Base-by-base conservation (phyloP, 257 asterid genomes). In the Solanum paucissectum region DNA sequence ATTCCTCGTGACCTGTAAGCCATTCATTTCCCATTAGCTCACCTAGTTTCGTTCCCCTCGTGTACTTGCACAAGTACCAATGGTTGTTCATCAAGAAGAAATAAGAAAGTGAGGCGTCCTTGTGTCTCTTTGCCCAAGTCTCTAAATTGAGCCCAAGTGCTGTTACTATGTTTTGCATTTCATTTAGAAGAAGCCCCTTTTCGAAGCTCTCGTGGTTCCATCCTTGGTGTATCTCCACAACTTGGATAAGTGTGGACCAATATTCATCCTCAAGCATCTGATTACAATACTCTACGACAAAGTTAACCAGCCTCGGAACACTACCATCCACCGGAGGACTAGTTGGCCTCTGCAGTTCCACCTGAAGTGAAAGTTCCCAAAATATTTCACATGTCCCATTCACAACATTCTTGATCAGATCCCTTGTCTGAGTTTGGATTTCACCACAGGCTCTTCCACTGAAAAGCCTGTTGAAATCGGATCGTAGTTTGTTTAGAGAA, bases 401-500 rank as follows among this genome's bases (percentile, higher is more conserved):
- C 12, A 97, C 94, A n/a, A 95, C 95, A 20, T 87, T 92, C 93
- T 92, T 94, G 46, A 97, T 89, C 32, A 97, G 91, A 84, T 88
- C 94, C 88, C 99, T 91, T 3, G 98, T 95, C 87, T 87, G 92
- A 60, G 87, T 91, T 60, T 92, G 98, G 79, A 97, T 94, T 73
- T 90, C 88, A 14, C 71, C 21, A 62, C 96, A 97, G 23, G 89
- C 92, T 88, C 89, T 90, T 89, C 96, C 95, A 34, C 68, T 89
- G 74, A 97, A 97, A 79, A 97, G 90, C 27, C 93, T 91, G 89
- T 97, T 97, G 92, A 97, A 97, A 49, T 93, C 94, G 32, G 91
- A 83, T 46, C 99, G 90, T 25, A 95, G 88, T 86, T 84, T 95
- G 89, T 93, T 93, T 3, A 97, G 90, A 25, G 95, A 91, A 81